Evolutionary conservation across 176 grass and related monocot species (phyloP), one percentile per base, ranked within the genome.

Genomic region (Lolium perenne): DNA sequence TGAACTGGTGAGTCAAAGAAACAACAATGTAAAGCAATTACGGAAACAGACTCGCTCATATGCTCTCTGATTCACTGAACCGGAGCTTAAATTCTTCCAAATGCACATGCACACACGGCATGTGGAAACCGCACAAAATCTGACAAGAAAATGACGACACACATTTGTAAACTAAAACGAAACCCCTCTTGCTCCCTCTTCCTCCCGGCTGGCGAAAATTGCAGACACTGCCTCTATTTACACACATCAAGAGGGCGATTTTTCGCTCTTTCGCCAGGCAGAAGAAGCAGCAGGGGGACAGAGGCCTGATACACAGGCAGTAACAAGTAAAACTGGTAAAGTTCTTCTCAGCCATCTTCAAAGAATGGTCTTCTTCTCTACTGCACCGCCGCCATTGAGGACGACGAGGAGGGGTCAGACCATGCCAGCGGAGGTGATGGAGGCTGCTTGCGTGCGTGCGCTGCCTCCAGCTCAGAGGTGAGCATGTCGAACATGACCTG

Each of bases 401-500:
- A 8, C 50, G 77, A 63, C 10, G 84, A 69, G 20, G 76, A 79
- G 29, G 79, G 56, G 35, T 20, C 14, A 4, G 80, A 67, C 74
- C 87, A 83, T 5, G 17, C 67, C 18, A 23, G 26, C 4, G 54
- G 25, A 5, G 70, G 70, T 15, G 83, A 32, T 74, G 68, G 32
- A 9, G 25, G 72, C 32, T 38, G 51, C 72, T 88, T 90, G 15
- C 64, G 21, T 53, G 60, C 47, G 10, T 79, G 58, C 11, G 84
- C 76, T 11, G 87, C 92, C 87, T 93, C 87, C 59, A 90, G 81
- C 73, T 92, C 93, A 8, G 91, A 92, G 43, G 89, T 93, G 66
- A 97, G 66, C 80, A 97, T 97, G 62, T 97, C 93, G 82, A 94
- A 97, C 89, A 97, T 91, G 74, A 97, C 89, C 60, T 97, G 93